Conservation (phyloP, 495 filamentous ascomycete species). For the Neurospora sp. region DNA sequence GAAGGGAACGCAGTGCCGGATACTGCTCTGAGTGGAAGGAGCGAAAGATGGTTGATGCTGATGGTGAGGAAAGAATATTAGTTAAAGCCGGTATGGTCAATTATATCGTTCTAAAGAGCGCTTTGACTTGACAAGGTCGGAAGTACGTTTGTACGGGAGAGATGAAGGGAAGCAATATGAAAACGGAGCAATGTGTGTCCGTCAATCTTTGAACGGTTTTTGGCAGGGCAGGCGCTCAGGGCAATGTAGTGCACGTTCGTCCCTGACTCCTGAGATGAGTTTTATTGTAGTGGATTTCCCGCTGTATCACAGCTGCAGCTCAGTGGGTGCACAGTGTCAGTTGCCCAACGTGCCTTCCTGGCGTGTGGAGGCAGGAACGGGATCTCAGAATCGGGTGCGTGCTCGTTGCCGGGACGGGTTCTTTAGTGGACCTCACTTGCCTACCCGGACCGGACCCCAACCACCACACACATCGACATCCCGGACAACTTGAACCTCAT, state of each 20-base stretch:
- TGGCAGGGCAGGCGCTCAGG: neutral
- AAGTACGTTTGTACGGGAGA: neutral
- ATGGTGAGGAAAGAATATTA: neutral
- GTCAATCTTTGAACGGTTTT: neutral
- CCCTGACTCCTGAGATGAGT: neutral
- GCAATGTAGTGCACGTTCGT: neutral
- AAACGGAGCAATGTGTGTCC: neutral
- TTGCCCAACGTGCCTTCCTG: neutral
- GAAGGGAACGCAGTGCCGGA: no score
- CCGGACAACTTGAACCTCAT: neutral
- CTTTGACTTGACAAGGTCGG: neutral
- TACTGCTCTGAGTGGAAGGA: no score
- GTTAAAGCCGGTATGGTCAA: neutral
- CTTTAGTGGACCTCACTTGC: neutral
- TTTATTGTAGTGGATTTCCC: neutral
- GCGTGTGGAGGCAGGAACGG: neutral
- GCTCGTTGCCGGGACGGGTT: neutral
- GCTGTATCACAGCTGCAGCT: neutral
- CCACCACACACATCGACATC: neutral
- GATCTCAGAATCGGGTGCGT: neutral
- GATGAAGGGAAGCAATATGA: neutral
- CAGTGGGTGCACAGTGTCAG: neutral
- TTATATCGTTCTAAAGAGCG: neutral
- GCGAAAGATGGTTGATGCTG: neutral
- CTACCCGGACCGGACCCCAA: neutral